Evolutionary conservation across 768 basidiomycete species (phyloP).

Genomic region (Lyophyllum atratum): DNA sequence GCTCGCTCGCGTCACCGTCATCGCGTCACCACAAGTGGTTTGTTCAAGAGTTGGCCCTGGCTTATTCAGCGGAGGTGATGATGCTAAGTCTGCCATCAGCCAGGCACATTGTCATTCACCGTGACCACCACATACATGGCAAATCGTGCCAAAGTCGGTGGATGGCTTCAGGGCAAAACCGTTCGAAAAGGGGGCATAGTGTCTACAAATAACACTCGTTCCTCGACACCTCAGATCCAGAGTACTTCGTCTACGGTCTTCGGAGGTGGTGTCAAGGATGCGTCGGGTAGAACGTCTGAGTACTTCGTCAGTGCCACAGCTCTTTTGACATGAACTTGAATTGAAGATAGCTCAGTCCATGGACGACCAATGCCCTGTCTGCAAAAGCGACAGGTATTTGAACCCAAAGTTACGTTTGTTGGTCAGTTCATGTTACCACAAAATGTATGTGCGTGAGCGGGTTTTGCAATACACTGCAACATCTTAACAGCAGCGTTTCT

Average conservation of each 20-base stretch:
- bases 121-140: slow-evolving; percentile 23
- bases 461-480: not conserved
- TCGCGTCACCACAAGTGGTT: no score
- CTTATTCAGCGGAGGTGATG: no score
- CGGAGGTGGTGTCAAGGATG: slow-evolving; percentile 85
- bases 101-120: not conserved
- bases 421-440: slow-evolving; percentile 97
- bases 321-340: not conserved
- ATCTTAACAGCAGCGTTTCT: not conserved
- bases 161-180: slow-evolving; percentile 76
- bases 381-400: slow-evolving; percentile 94
- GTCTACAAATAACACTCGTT: slow-evolving; percentile 53
- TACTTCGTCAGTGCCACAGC: slow-evolving; percentile 61
- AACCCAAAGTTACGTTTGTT: slow-evolving; percentile 93
- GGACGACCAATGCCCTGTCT: slow-evolving; percentile 96
- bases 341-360: slow-evolving; percentile 53
- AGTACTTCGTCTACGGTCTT: slow-evolving; percentile 75
- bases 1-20: no score
- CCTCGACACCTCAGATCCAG: slow-evolving; percentile 66
- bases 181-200: slow-evolving; percentile 63
- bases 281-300: slow-evolving; percentile 78
- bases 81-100: no score
- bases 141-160: slow-evolving; percentile 35
- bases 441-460: slow-evolving; percentile 67
- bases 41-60: no score